These are phyloP conservation scores for Aspergillus oerlinghausenensis DNA, from an alignment of 2,329 filamentous ascomycete genomes.

Conservation along the genomic window DNA sequence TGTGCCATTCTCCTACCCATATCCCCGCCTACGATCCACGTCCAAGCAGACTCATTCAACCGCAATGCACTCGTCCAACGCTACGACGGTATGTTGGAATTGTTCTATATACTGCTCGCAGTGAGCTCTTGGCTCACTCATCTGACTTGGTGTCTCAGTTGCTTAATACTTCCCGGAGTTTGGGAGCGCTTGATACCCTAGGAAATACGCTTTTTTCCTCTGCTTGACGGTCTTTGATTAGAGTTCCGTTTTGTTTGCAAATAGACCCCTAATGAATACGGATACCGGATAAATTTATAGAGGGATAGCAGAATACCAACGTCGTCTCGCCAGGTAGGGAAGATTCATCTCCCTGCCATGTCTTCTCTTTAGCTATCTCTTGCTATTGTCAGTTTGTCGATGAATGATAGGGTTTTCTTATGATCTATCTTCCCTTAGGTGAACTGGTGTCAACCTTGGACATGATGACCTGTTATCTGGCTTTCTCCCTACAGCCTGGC, in stretches of 20 bases:
- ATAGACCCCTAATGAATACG: conserved; percentile 12
- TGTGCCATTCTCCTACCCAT: neutral
- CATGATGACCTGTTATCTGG: too few relatives aligned
- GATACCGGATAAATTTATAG: neutral
- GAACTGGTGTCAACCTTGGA: too few relatives aligned
- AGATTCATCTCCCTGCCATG: too few relatives aligned
- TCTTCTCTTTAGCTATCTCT: too few relatives aligned
- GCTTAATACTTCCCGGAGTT: conserved; percentile 17
- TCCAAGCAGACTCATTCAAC: neutral
- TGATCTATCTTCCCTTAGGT: too few relatives aligned
- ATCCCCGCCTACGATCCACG: neutral
- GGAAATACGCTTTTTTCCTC: conserved; percentile 14
- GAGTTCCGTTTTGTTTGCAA: neutral
- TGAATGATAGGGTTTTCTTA: too few relatives aligned
- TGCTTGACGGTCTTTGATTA: conserved; percentile 6
- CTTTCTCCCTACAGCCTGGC: too few relatives aligned
- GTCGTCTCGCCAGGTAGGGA: too few relatives aligned
- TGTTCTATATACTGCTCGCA: conserved; percentile 3
- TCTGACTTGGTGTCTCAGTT: conserved; percentile 2
- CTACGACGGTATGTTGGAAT: neutral
- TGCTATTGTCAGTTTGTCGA: too few relatives aligned
- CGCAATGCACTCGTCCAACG: neutral
- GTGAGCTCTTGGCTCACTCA: conserved; percentile 5
- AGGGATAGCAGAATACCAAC: neutral
- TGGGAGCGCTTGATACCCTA: conserved; percentile 23